Percentiles rank a stretch among this genome's conserved stretches.
Conservation (phyloP, 169 alveolate species). For the Ichthyophthirius multifiliis region DNA sequence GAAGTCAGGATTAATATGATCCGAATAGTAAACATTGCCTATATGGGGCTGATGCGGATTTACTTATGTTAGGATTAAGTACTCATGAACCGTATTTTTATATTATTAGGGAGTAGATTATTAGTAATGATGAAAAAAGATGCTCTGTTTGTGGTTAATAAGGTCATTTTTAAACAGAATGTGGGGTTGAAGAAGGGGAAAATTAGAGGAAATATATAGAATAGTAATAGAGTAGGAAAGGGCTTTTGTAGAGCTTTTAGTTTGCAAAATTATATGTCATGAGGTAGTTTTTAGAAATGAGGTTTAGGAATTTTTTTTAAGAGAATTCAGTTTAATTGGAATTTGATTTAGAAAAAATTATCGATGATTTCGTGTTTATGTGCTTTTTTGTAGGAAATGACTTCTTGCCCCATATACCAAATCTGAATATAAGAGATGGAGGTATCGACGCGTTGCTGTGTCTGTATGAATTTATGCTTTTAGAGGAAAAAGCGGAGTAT, state of each 20-base stretch:
- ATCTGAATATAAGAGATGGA: slow-evolving; percentile 94
- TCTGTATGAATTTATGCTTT: slow-evolving; percentile 90
- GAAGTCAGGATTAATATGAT: slow-evolving; percentile 72
- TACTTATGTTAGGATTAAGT: slow-evolving; percentile 96
- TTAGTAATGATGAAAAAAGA: slow-evolving; percentile 49
- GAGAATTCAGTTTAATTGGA: slow-evolving; percentile 43
- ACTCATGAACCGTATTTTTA: slow-evolving; percentile 96
- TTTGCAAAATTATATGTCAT: slow-evolving; percentile 68
- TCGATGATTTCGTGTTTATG: slow-evolving; percentile 94
- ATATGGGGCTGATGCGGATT: slow-evolving; percentile 99
- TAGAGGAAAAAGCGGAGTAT: slow-evolving; percentile 88
- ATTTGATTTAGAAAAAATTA: slow-evolving; percentile 92
- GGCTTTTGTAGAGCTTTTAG: background rate
- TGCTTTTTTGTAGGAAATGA: slow-evolving; percentile 96
- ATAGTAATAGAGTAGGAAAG: background rate
- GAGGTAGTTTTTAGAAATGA: slow-evolving; percentile 77
- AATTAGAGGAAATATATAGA: background rate
- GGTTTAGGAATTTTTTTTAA: slow-evolving; percentile 53
- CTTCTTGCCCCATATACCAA: slow-evolving; percentile 95
- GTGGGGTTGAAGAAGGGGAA: background rate
- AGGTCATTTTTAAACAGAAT: slow-evolving; percentile 34
- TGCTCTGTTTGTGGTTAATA: slow-evolving; percentile 39
- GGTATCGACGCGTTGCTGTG: slow-evolving; percentile 95
- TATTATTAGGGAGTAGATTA: slow-evolving; percentile 93
- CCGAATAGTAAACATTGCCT: slow-evolving; percentile 96